Evolutionary conservation across 1,284 basidiomycete genomes (phyloP).

Genomic region (Trichosporon sp.): DNA sequence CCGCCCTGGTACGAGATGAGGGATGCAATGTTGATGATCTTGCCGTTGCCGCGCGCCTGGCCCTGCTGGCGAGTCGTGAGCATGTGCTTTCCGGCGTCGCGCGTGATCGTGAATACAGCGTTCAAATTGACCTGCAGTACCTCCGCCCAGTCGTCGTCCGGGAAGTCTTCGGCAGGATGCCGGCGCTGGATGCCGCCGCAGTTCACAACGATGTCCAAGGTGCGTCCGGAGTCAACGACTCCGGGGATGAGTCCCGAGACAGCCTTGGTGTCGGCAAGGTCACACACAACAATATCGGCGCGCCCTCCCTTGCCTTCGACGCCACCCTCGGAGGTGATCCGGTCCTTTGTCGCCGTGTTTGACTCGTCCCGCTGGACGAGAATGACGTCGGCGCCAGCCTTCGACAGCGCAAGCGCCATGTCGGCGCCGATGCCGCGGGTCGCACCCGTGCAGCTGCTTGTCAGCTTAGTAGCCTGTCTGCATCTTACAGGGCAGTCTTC

Average conservation of each 20-base stretch:
- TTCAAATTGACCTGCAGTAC: constrained; percentile 57
- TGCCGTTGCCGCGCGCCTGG: constrained; percentile 38
- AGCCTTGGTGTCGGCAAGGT: constrained; percentile 64
- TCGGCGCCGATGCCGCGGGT: constrained; percentile 48
- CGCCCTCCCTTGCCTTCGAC: constrained; percentile 3
- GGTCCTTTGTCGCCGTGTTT: constrained; percentile 59
- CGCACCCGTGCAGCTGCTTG: constrained; percentile 43
- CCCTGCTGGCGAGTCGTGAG: constrained; percentile 40
- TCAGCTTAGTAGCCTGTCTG: not conserved
- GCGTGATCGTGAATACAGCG: constrained; percentile 51
- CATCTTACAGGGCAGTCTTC: constrained; percentile 51
- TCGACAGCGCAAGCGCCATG: constrained; percentile 52
- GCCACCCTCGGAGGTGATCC: constrained; percentile 55
- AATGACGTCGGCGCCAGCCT: constrained; percentile 71
- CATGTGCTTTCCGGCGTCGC: constrained; percentile 52
- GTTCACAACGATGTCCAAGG: constrained; percentile 84
- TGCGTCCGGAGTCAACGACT: constrained; percentile 53
- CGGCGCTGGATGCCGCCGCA: constrained; percentile 91
- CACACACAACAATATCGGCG: constrained; percentile 60
- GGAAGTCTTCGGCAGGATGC: constrained; percentile 73
- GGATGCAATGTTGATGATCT: constrained; percentile 53
- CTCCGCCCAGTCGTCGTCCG: constrained; percentile 84
- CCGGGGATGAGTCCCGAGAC: constrained; percentile 64
- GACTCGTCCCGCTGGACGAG: constrained; percentile 63
- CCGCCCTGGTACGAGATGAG: constrained; percentile 57